Base-by-base conservation (phyloP, 768 basidiomycete genomes). In the Trametes maxima region DNA sequence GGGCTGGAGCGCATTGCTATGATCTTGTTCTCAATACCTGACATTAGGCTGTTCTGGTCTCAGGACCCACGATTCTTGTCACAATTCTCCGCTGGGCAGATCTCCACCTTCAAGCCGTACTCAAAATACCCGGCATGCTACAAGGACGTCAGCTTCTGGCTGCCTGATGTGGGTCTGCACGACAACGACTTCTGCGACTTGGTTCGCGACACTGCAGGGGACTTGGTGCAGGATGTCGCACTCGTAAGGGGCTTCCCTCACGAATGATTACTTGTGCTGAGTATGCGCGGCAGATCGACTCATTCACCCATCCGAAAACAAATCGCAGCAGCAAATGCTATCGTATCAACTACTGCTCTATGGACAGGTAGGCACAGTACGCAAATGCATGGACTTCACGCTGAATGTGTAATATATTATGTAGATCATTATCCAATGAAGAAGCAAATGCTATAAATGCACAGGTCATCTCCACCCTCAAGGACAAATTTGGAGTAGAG, bases 21-120 rank as follows among this genome's bases (percentile, higher is more conserved):
- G 97, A 86, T 98, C 62, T 85, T 99, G 48, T 98, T 89, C 77
- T 89, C 88, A 14, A 96, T 99, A 54, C 97, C 96, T 10, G 97
- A 99, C 73, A 98, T 99, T 71, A 90, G 97, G 17, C 79, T 99
- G 14, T 99, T 99, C 81, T 99, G 97, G 97, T 95, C 95, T 2
- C 75, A 77, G 50, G 97, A 99, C 69, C 68, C 82, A 17, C 88
- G 95, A 13, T 99, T 99, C 82, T 77, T 89, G 25, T 82, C 84
- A 13, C 97, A 99, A 68, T 99, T 99, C 74, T 74, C 79, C 42
- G 78, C 83, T 45, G 92, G 89, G 10, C 74, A 86, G 61, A 90
- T 99, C 65, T 84, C 81, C 12, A 82, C 85, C 1, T 99, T 98
- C 82, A 86, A 87, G 69, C 86, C 94, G 0, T 98, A 95, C 76